Evolutionary conservation across 2,329 filamentous ascomycete species (phyloP), one percentile per base, ranked within the genome.

Genomic region (Paraphaeosphaeria sporulosa): DNA sequence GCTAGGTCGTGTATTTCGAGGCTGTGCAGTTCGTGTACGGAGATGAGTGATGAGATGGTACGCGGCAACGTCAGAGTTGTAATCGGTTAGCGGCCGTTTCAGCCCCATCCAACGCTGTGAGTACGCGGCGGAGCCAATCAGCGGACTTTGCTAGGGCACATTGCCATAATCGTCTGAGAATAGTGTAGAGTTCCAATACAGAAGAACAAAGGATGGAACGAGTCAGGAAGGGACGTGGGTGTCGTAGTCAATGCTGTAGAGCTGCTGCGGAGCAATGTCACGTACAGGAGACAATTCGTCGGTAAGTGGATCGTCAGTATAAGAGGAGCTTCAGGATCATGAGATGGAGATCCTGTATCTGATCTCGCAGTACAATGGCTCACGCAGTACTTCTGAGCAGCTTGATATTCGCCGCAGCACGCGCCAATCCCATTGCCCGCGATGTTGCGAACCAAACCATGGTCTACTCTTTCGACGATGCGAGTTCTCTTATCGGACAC

Each of bases 91-190:
- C 19, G 7, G 19, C 19, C 7, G 12, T 44, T 44, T 44, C 19
- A 21, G 42, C 19, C 42, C 42, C 19, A 8, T 17, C 17, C 6
- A 40, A 40, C 38, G 17, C 38, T 40, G 10, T 48, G 21, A 51
- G 48, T 38, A 51, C 8, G 30, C 32, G 48, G 23, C 19, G 48
- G 12, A 40, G 34, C 48, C 30, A 51, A 51, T 51, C 48, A 51
- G 48, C 32, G n/a, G 10, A 3, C 8, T 1, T 23, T 40, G 17
- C 32, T 32, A 40, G 34, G 3, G 32, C 48, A 32, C 48, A 40
- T 32, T 23, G 48, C 48, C n/a, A 40, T 27, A 4, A 19, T 49
- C 13, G 21, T 3, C 17, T 17, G 3, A 40, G 9, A 51, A 51
- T 21, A 51, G 21, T 5, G 23, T 17, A 38, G 36, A 27, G 17